phyloP scores from a whole-genome alignment of 768 basidiomycete species.

The Amanita muscaria region DNA sequence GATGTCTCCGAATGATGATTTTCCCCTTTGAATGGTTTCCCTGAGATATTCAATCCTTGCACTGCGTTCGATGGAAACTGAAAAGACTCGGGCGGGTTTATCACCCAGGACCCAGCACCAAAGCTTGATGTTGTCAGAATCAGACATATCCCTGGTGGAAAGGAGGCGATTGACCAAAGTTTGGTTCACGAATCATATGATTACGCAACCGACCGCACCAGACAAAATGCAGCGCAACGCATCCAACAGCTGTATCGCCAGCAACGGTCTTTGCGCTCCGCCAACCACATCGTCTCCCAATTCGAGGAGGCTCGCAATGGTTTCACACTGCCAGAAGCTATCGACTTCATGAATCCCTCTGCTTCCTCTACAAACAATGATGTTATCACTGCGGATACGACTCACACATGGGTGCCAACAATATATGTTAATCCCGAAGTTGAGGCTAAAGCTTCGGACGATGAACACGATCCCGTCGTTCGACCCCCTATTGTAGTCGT shows the following conservation, averaged over 20 bases:
- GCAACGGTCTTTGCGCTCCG: slow-evolving; percentile 30
- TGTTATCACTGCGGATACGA: slow-evolving; percentile 19
- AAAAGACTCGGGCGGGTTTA: slow-evolving; percentile 15
- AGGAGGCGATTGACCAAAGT: too few relatives aligned
- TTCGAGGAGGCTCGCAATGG: slow-evolving; percentile 33
- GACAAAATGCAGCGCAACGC: slow-evolving; percentile 31
- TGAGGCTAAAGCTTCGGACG: too few relatives aligned
- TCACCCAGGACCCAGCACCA: slow-evolving; percentile 17
- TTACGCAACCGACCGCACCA: too few relatives aligned
- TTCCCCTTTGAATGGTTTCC: too few relatives aligned
- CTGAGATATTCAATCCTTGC: not conserved
- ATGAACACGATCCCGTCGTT: too few relatives aligned
- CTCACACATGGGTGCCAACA: not conserved
- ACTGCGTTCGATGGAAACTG: slow-evolving; percentile 3
- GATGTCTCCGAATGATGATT: too few relatives aligned
- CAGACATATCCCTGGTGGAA: too few relatives aligned
- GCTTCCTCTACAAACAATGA: slow-evolving; percentile 16
- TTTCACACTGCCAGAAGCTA: slow-evolving; percentile 39
- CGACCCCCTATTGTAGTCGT: too few relatives aligned
- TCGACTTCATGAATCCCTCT: slow-evolving; percentile 38
- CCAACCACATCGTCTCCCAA: slow-evolving; percentile 30
- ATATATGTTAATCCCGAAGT: not conserved
- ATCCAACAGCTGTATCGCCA: slow-evolving; percentile 42
- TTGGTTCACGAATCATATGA: too few relatives aligned
- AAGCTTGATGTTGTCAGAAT: too few relatives aligned